These are phyloP conservation scores for Ilyonectria sp. DNA, from an alignment of 2,329 filamentous ascomycete genomes.

Conservation along the genomic window DNA sequence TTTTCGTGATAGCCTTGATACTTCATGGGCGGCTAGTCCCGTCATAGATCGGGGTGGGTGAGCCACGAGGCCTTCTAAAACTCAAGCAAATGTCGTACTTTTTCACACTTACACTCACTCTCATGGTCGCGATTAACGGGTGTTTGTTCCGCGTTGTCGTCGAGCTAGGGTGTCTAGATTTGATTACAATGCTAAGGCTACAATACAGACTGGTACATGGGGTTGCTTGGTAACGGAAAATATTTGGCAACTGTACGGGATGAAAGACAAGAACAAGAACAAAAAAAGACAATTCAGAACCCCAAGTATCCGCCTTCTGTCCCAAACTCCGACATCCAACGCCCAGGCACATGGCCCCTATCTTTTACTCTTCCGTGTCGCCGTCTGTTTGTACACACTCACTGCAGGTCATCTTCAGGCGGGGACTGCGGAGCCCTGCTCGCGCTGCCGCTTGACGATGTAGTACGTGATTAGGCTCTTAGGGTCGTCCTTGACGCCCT, in stretches of 20 bases:
- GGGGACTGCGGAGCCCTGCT: slow-evolving; percentile 52
- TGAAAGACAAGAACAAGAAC: slow-evolving; percentile 15
- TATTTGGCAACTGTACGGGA: slow-evolving; percentile 35
- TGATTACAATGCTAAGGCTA: slow-evolving; percentile 42
- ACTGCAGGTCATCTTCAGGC: slow-evolving; percentile 10
- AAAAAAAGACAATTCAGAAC: slow-evolving; percentile 26
- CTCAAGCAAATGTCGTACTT: too few species aligned
- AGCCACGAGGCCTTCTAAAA: too few species aligned
- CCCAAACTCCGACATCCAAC: slow-evolving; percentile 45
- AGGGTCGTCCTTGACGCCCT: slow-evolving; percentile 77
- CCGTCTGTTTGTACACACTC: slow-evolving; percentile 5
- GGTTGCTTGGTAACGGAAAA: slow-evolving; percentile 19
- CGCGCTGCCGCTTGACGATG: slow-evolving; percentile 79
- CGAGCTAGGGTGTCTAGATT: slow-evolving; percentile 15
- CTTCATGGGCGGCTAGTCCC: background rate
- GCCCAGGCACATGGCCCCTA: slow-evolving; percentile 22
- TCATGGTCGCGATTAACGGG: too few species aligned
- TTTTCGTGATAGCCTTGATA: background rate
- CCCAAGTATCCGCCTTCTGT: slow-evolving; percentile 13
- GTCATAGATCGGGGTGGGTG: background rate
- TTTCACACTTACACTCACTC: too few species aligned
- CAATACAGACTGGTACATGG: slow-evolving; percentile 21
- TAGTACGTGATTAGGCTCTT: slow-evolving; percentile 87
- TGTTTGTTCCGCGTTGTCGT: background rate
- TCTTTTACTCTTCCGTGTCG: slow-evolving; percentile 15